phyloP scores from a whole-genome alignment of 1,139 yeast species.

The Lodderomyces oxycetoniae region DNA sequence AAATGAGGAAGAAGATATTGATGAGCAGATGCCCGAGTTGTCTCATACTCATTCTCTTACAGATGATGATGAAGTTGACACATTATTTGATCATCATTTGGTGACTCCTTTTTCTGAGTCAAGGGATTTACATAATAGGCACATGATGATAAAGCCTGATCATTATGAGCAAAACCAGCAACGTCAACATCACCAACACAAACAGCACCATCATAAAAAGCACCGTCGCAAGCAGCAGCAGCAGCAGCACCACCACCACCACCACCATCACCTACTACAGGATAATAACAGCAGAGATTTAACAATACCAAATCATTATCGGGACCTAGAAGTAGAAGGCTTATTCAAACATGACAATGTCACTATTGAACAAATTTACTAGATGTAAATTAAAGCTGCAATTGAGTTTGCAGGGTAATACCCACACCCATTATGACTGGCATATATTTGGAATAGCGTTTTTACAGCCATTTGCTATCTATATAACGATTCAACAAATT shows the following conservation, averaged over 20 bases:
- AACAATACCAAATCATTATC: no score
- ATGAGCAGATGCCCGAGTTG: constrained; percentile 21
- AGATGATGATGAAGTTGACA: constrained; percentile 20
- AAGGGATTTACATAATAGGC: no score
- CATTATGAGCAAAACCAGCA: background rate
- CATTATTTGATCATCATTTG: background rate
- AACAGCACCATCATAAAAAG: background rate
- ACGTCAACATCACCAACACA: background rate
- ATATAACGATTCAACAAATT: constrained; percentile 1
- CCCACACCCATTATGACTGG: no score
- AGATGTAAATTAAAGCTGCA: no score
- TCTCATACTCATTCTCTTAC: constrained; percentile 20
- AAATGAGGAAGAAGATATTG: constrained; percentile 9
- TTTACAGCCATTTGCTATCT: no score
- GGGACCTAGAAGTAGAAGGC: constrained; percentile 5
- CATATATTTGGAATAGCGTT: no score
- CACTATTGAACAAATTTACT: constrained; percentile 9
- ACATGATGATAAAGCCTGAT: no score
- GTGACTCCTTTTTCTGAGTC: no score
- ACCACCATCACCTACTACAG: constrained; percentile 2
- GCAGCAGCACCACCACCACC: constrained; percentile 4
- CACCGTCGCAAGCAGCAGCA: background rate
- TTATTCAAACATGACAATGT: constrained; percentile 10
- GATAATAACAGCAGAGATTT: background rate
- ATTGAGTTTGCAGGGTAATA: no score